Evolutionary conservation across 2,329 filamentous ascomycete genomes (phyloP).

Genomic region (Ceratocystis eucalypticola): DNA sequence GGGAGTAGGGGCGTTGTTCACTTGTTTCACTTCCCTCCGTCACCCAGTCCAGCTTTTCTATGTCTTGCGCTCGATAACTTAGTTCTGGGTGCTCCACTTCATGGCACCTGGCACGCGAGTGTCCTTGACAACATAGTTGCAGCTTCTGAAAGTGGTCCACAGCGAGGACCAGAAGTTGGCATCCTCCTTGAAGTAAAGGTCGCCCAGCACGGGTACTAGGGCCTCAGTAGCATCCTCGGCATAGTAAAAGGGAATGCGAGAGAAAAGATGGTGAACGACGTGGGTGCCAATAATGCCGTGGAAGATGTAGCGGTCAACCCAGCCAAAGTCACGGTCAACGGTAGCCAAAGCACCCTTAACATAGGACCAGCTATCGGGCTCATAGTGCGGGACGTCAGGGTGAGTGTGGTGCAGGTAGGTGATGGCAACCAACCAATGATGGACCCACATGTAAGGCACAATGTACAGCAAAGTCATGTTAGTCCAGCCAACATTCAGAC

Average conservation of each 20-base stretch:
- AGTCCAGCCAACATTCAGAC: conserved; percentile 32
- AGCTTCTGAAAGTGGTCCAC: conserved; percentile 34
- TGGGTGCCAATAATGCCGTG: conserved; percentile 53
- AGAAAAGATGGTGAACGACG: conserved; percentile 50
- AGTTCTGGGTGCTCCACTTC: conserved; percentile 18
- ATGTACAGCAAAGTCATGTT: conserved; percentile 43
- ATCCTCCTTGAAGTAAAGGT: conserved; percentile 37
- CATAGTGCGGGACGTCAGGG: conserved; percentile 41
- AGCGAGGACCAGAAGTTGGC: conserved; percentile 32
- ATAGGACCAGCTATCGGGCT: conserved; percentile 46
- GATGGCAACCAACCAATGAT: conserved; percentile 62
- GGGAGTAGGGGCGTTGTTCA: too few species aligned
- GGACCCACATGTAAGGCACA: conserved; percentile 55
- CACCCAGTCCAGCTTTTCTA: not conserved
- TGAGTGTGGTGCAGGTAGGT: conserved; percentile 60
- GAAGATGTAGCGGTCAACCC: conserved; percentile 51
- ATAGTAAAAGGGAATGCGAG: conserved; percentile 34
- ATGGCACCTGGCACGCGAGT: conserved; percentile 19
- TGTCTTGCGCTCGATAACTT: not conserved
- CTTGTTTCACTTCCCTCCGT: too few species aligned
- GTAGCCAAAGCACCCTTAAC: conserved; percentile 49
- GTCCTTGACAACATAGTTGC: conserved; percentile 33
- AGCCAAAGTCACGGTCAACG: conserved; percentile 51
- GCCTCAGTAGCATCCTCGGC: conserved; percentile 45
- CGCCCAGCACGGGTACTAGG: conserved; percentile 42